Evolutionary conservation across 2,329 filamentous ascomycete species (phyloP), one percentile per base, ranked within the genome.

Genomic region (Aspergillus sp.): DNA sequence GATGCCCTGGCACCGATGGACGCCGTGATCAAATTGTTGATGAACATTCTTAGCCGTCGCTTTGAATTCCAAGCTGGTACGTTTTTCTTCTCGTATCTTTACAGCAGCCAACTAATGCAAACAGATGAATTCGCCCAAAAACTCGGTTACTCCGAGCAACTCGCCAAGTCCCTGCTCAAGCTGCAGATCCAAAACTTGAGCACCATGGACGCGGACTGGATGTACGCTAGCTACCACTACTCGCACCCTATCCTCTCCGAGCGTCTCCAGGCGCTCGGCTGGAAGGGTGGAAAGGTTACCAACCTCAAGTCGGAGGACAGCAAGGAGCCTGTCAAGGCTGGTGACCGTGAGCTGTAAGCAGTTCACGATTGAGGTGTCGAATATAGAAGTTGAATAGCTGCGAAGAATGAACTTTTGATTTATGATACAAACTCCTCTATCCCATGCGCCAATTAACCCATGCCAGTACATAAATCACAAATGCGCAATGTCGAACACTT

Each of bases 171-270:
- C 19, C 81, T 98, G 54, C 90, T 98, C 74, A 96, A 96, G 76
- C 86, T 98, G 45, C 94, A 98, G 73, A 89, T 96, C 63, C 90
- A 97, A 76, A 98, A 98, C 67, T 79, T 98, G 58, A 95, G 89
- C 71, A 94, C 88, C 52, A 97, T 98, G 91, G 93, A 98, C 62
- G 93, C 93, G 23, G 94, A 98, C 72, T 95, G 88, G 86, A 83
- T 96, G 80, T 98, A 95, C 71, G 93, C 93, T 46, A 94, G 86
- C 72, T 98, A 97, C 77, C 90, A 98, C 74, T 96, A 94, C 78
- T 96, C 91, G 20, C 93, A 98, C 72, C 93, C 93, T 1, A 96
- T 97, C 57, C 76, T 98, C 57, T 87, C 90, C 1, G 94, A 98
- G 79, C 83, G 93, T 61, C 78, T 98, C 61, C 88, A 87, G 69